Evolutionary conservation across 2,329 filamentous ascomycete genomes (phyloP).

Genomic region (Cladosporium sp.): DNA sequence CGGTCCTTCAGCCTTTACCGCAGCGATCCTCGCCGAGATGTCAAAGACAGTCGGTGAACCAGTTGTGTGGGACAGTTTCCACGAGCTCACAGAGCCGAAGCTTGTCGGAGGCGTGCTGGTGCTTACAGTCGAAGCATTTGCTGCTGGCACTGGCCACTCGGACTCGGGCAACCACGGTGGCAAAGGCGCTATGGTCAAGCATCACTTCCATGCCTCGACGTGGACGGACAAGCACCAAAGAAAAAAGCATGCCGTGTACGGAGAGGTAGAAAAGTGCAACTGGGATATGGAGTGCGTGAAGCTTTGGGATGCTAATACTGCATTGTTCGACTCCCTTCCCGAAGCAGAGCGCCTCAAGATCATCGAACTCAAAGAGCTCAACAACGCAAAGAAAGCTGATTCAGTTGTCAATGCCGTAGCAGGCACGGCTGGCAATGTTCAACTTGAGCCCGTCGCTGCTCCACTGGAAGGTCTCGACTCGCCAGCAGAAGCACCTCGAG

Average conservation of each 20-base stretch:
- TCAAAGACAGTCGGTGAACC: slow-evolving; percentile 42
- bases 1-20: slow-evolving; percentile 66
- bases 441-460: too few species aligned
- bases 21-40: slow-evolving; percentile 62
- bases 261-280: slow-evolving; percentile 67
- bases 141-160: slow-evolving; percentile 68
- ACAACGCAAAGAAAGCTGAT: not conserved
- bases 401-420: not conserved
- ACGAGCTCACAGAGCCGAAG: slow-evolving; percentile 62
- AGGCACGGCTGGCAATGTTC: too few species aligned
- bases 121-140: slow-evolving; percentile 67
- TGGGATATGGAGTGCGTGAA: slow-evolving; percentile 63
- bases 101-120: slow-evolving; percentile 62
- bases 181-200: slow-evolving; percentile 64
- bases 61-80: slow-evolving; percentile 62
- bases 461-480: too few species aligned
- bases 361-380: not conserved
- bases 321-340: slow-evolving; percentile 55
- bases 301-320: slow-evolving; percentile 62
- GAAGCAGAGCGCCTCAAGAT: slow-evolving; percentile 47
- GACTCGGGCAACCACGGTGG: slow-evolving; percentile 67
- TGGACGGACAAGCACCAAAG: slow-evolving; percentile 66
- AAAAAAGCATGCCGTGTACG: slow-evolving; percentile 64
- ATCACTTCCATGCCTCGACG: slow-evolving; percentile 70
- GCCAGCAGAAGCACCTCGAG: too few species aligned